Evolutionary conservation across 345 rosid species (phyloP).

Genomic region (Brassica napus): DNA sequence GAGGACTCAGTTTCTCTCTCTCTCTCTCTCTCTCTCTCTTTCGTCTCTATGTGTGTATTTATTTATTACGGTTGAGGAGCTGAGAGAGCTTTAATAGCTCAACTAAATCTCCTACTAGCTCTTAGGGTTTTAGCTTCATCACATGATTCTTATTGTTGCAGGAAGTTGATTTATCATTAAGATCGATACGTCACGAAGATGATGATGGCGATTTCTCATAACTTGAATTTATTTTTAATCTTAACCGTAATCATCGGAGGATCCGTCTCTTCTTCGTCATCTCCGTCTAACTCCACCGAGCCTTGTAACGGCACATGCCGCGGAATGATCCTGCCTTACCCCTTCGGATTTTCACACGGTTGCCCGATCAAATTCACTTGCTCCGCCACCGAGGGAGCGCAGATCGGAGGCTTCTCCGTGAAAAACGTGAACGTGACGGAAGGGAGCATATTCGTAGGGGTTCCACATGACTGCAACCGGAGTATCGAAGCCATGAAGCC

Average conservation of each 20-base stretch:
- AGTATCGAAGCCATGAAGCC: constrained; percentile 10
- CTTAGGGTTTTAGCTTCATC: constrained; percentile 34
- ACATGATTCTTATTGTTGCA: constrained; percentile 3
- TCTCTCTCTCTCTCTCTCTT: constrained; percentile 7
- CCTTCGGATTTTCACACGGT: constrained; percentile 68
- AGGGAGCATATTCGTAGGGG: constrained; percentile 38
- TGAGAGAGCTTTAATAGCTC: constrained; percentile 34
- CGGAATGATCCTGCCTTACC: constrained; percentile 40
- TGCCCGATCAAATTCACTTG: constrained; percentile 59
- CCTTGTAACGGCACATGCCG: constrained; percentile 43
- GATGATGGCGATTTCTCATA: constrained; percentile 7
- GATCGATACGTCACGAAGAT: not conserved
- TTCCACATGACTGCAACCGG: constrained; percentile 40
- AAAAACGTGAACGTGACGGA: constrained; percentile 58
- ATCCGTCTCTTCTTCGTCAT: constrained; percentile 10
- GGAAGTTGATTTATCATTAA: constrained; percentile 13
- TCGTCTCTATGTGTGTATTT: constrained; percentile 26
- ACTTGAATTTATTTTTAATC: constrained; percentile 27
- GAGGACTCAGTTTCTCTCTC: constrained; percentile 6
- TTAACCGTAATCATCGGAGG: constrained; percentile 13
- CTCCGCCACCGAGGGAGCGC: not conserved
- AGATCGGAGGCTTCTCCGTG: constrained; percentile 54
- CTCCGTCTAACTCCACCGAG: not conserved
- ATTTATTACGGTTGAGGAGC: constrained; percentile 30
- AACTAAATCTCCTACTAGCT: not conserved